Base-by-base conservation (phyloP, 768 basidiomycete genomes). In the Auricularia auricula-judae region DNA sequence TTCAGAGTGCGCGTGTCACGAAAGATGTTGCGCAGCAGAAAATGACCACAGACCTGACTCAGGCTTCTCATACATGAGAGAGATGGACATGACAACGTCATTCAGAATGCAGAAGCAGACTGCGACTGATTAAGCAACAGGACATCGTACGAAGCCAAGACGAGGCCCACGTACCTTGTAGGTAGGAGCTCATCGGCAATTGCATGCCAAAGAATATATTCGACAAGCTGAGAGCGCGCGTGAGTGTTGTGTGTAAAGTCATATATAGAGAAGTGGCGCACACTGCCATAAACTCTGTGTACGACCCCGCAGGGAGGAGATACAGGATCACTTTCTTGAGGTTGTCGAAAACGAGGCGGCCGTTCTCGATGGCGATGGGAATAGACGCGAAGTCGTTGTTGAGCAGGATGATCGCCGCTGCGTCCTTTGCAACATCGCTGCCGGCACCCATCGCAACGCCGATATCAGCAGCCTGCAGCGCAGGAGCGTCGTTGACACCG, bases 271-370 rank as follows among this genome's bases (percentile, higher is more conserved):
- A 21, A 12, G 14, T 5, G 11, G 18, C 65, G 11, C 86, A 74
- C 62, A 87, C 82, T 0, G 76, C 76, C 76, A 84, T 79, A 65
- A 84, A 79, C 67, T 86, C 84, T 18, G 83, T 80, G 74, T 84
- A 86, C 23, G 80, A 80, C 36, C 83, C 82, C n/a, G 81, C 79
- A 7, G 80, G 80, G 71, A 80, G 76, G 16, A 82, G 72, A 63
- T 82, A 81, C n/a, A 83, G 66, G 4, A 80, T 78, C 16, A 80
- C 74, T 75, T 85, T 82, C 76, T 82, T 80, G 39, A 87, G 75
- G 68, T 87, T 87, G 70, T 86, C 85, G 68, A 82, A 86, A 16
- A 84, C 82, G 16, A 86, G 76, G 43, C 84, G 82, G 62, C 85
- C 85, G 71, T 84, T 80, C 67, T 83, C 77, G 65, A 86, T 82